These are phyloP conservation scores for Ophiostoma novo-ulmi DNA, from an alignment of 2,329 filamentous ascomycete species.

Conservation along the genomic window DNA sequence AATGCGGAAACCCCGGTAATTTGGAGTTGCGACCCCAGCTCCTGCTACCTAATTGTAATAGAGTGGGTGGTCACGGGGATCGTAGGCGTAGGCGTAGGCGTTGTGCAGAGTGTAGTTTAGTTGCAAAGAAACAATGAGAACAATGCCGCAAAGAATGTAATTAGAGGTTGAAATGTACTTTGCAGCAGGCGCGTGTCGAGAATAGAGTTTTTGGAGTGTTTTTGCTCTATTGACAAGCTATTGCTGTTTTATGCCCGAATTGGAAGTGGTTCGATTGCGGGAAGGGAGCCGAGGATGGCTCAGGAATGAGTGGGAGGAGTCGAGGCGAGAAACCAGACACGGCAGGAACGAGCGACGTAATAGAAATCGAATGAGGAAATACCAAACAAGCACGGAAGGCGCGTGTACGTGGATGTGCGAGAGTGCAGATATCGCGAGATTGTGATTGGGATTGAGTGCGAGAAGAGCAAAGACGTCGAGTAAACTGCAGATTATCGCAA, in stretches of 20 bases:
- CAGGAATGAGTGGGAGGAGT: neutral
- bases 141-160: neutral
- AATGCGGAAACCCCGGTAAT: slow-evolving; percentile 11
- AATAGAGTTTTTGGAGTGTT: neutral
- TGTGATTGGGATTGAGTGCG: too few species aligned
- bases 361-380: neutral
- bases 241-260: neutral
- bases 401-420: neutral
- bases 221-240: neutral
- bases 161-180: neutral
- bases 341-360: slow-evolving; percentile 3
- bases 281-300: neutral
- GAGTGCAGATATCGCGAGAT: neutral
- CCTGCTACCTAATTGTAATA: neutral
- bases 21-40: slow-evolving; percentile 6
- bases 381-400: neutral
- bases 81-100: neutral
- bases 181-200: neutral
- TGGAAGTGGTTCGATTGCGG: slow-evolving; percentile 4
- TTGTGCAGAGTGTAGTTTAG: neutral
- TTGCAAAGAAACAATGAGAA: neutral
- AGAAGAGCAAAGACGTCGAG: neutral
- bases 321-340: neutral
- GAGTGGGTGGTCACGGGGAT: neutral
- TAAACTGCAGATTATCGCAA: neutral